Evolutionary conservation across 2,329 filamentous ascomycete genomes (phyloP), one percentile per base, ranked within the genome.

Genomic region (Xylaria sp.): DNA sequence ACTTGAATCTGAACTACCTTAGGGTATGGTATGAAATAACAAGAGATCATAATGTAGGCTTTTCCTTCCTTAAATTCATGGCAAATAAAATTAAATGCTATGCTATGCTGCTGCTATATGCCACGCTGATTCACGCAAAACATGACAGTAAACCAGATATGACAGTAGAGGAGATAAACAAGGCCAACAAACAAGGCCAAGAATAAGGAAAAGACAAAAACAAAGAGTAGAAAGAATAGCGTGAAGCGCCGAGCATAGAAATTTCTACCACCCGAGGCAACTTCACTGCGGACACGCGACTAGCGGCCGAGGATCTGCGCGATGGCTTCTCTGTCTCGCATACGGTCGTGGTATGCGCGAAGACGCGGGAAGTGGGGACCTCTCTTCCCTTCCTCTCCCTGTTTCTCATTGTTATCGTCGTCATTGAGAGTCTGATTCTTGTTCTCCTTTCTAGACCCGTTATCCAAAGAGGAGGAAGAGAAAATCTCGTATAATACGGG

Each of bases 401-500:
- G 3, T n/a, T 53, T 47, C 55, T 40, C 37, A 2, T 40, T 18
- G 9, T 40, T 13, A 12, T 40, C 37, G 9, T 40, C 13, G 9
- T 13, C n/a, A 3, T 16, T 12, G 10, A n/a, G n/a, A n/a, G n/a
- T n/a, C 5, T 16, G 10, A 12, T 12, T 40, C 37, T 40, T 10
- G 1, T 3, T 18, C 37, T 18, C 21, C 6, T 18, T 23, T 12
- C 2, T 18, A 25, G 4, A n/a, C 54, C 9, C 9, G 3, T 8
- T 40, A 35, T 23, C 42, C 13, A 44, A 13, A 21, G 9, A 6
- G 1, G 51, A 13, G 12, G 51, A 55, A 9, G 59, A 69, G 6
- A 81, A 75, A 23, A 88, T 79, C 37, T 81, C 80, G 66, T 87
- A 78, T 67, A 90, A 72, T 16, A 88, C 81, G 0, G 88, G 87